phyloP scores from a whole-genome alignment of 139 green algal genomes.

The Microglena sp. region DNA sequence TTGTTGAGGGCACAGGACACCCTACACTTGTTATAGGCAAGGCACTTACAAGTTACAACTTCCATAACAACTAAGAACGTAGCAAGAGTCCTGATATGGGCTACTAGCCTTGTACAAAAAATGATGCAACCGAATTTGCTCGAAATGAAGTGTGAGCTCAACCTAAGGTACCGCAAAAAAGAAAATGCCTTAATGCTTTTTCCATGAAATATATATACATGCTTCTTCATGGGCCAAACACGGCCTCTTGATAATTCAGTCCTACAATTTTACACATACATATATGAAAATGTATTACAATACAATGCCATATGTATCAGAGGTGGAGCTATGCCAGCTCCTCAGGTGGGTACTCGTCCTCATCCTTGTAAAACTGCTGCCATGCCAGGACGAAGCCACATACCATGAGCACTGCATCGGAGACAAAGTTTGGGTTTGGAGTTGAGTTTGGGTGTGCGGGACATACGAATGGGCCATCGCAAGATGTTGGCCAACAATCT shows the following conservation, averaged over 20 bases:
- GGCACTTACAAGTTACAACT: not conserved
- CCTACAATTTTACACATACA: not conserved
- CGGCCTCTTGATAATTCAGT: not conserved
- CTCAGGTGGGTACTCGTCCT: constrained; percentile 8
- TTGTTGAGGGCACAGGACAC: not conserved
- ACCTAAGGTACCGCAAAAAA: not conserved
- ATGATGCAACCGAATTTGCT: not conserved
- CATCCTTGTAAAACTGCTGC: constrained; percentile 39
- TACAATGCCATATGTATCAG: not conserved
- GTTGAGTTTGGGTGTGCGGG: too few species aligned
- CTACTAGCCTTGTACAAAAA: not conserved
- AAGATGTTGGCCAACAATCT: too few species aligned
- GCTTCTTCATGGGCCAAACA: not conserved
- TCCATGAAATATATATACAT: not conserved
- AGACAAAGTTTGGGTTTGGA: too few species aligned
- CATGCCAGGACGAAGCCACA: constrained; percentile 47
- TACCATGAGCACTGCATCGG: constrained; percentile 36
- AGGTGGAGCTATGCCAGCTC: constrained; percentile 5
- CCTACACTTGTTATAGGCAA: not conserved
- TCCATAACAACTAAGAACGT: too few species aligned
- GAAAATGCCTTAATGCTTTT: not conserved
- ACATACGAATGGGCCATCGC: too few species aligned
- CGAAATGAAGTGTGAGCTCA: not conserved
- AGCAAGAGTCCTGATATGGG: too few species aligned
- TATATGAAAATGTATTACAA: not conserved